Conservation (phyloP, 345 rosid genomes). For the Stellera chamaejasme region DNA sequence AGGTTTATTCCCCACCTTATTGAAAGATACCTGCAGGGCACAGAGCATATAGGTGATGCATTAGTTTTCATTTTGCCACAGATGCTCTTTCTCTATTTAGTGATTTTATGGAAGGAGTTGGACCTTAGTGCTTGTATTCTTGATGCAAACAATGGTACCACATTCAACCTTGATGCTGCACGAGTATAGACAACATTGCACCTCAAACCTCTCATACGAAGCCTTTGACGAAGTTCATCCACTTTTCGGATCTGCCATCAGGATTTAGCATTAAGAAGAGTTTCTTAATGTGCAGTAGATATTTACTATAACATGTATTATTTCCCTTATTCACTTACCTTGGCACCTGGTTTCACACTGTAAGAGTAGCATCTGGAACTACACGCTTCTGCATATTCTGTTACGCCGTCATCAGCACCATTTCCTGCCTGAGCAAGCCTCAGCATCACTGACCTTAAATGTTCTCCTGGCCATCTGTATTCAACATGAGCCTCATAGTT, state of each 20-base stretch:
- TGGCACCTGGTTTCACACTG: conserved; percentile 55
- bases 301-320: background rate
- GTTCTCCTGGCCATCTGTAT: conserved; percentile 92
- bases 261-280: background rate
- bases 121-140: conserved; percentile 85
- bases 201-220: conserved; percentile 81
- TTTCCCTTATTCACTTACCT: conserved; percentile 30
- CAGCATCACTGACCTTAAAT: conserved; percentile 36
- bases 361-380: conserved; percentile 59
- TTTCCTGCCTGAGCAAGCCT: conserved; percentile 50
- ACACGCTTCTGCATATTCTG: conserved; percentile 34
- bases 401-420: conserved; percentile 39
- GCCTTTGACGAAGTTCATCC: conserved; percentile 65
- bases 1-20: conserved; percentile 76
- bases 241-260: conserved; percentile 47
- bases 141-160: conserved; percentile 73
- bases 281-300: conserved; percentile 2
- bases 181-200: conserved; percentile 59
- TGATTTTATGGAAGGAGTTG: conserved; percentile 2
- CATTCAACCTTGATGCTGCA: conserved; percentile 61
- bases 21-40: conserved; percentile 62
- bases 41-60: conserved; percentile 11
- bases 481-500: conserved; percentile 69
- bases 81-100: background rate
- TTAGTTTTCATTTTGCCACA: background rate